phyloP scores from a whole-genome alignment of 192 early-diverging fungal genomes.

The Phycomyces nitens region DNA sequence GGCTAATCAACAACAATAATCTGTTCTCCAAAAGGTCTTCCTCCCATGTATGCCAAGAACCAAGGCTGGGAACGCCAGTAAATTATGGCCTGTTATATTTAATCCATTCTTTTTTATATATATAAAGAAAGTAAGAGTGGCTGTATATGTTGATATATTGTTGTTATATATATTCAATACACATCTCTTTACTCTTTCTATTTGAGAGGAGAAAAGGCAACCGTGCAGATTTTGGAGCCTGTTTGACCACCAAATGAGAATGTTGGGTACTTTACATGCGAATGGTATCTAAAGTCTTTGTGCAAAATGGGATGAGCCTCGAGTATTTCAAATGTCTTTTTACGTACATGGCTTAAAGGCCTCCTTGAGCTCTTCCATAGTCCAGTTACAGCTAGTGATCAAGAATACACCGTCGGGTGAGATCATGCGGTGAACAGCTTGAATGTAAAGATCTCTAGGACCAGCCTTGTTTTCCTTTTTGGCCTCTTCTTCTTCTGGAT shows the following conservation, averaged over 20 bases:
- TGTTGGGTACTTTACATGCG: constrained; percentile 75
- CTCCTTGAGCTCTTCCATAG: constrained; percentile 75
- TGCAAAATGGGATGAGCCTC: background rate
- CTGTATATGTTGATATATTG: too few species aligned
- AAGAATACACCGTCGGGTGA: constrained; percentile 66
- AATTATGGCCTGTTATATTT: too few species aligned
- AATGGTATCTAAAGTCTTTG: constrained; percentile 58
- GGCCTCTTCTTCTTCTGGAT: constrained; percentile 43
- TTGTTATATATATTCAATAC: too few species aligned
- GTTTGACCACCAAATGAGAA: constrained; percentile 86
- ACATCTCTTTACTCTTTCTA: constrained; percentile 6
- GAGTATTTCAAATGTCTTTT: too few species aligned
- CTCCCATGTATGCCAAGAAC: constrained; percentile 20
- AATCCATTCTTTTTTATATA: too few species aligned
- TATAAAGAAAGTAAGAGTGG: too few species aligned
- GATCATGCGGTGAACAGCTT: constrained; percentile 60
- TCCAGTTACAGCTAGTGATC: constrained; percentile 95
- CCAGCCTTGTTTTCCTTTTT: constrained; percentile 38
- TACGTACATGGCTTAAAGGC: constrained; percentile 54
- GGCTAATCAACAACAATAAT: background rate
- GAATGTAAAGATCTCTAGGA: constrained; percentile 47
- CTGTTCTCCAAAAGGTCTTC: constrained; percentile 2
- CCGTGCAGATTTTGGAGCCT: constrained; percentile 85
- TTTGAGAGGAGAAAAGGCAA: constrained; percentile 66
- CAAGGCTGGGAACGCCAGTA: constrained; percentile 16